Evolutionary conservation across 148 eudicot genomes (phyloP).

Genomic region (Pouteria glomerata): DNA sequence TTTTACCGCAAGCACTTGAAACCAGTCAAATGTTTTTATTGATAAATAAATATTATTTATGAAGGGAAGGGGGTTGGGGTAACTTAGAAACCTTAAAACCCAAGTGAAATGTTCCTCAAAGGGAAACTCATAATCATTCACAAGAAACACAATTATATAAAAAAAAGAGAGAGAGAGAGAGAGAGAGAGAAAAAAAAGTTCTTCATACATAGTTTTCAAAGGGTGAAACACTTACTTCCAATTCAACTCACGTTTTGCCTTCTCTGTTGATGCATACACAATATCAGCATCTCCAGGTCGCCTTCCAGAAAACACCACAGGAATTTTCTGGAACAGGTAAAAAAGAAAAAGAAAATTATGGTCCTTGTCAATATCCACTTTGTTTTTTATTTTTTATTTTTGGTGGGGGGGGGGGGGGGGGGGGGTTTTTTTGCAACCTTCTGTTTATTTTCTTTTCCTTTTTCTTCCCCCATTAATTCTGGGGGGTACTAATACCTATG

Average conservation of each 20-base stretch:
- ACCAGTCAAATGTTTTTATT: too few species aligned
- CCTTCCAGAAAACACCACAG: constrained; percentile 60
- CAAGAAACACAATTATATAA: neutral
- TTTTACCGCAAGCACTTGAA: neutral
- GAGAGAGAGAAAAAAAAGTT: too few species aligned
- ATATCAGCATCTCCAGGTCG: constrained; percentile 95
- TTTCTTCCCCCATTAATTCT: neutral
- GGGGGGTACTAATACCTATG: too few species aligned
- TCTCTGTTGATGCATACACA: constrained; percentile 83
- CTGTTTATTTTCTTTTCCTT: neutral
- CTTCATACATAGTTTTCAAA: too few species aligned
- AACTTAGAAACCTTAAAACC: too few species aligned
- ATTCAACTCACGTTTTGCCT: constrained; percentile 74
- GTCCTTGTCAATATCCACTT: neutral
- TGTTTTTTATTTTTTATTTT: neutral
- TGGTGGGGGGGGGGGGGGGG: neutral
- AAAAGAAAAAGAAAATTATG: constrained; percentile 3
- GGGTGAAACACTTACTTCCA: constrained; percentile 67
- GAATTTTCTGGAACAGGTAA: constrained; percentile 60
- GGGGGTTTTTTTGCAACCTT: neutral
- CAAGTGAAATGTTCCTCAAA: neutral
- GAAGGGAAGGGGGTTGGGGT: too few species aligned
- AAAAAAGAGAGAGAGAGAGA: too few species aligned
- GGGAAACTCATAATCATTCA: neutral
- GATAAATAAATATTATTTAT: too few species aligned